A percentile compares a stretch with the other conserved stretches of the same genome.
Evolutionary conservation across 768 basidiomycete genomes (phyloP).

Genomic region (Botryobasidium botryosum): DNA sequence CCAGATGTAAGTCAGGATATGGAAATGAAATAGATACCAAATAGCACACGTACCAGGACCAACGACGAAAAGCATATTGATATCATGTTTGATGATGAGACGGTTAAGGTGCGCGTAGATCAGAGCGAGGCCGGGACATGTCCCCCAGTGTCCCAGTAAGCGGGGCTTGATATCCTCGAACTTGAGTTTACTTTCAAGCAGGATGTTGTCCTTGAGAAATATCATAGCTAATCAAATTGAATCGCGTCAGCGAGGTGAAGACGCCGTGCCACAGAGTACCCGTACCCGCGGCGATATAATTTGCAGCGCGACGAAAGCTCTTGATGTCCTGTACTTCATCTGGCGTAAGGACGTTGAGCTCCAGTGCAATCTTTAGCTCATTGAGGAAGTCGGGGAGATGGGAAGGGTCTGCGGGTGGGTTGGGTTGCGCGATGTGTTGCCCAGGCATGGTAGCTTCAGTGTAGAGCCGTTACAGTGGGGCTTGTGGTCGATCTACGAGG

Average conservation of each 20-base stretch:
- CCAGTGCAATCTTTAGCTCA: no score
- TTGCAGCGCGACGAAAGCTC: conserved; percentile 18
- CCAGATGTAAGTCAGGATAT: background rate
- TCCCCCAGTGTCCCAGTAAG: conserved; percentile 73
- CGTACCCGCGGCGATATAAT: conserved; percentile 16
- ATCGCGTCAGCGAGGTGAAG: conserved; percentile 1
- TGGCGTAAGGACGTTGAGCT: no score
- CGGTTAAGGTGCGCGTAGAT: conserved; percentile 48
- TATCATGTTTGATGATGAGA: conserved; percentile 25
- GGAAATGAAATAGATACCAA: background rate
- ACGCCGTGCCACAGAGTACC: background rate
- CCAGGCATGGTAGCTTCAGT: no score
- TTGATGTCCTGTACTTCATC: no score
- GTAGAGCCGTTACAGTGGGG: no score
- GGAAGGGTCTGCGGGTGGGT: no score
- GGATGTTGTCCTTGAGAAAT: conserved; percentile 56
- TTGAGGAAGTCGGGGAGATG: no score
- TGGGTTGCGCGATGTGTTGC: no score
- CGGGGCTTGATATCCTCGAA: conserved; percentile 63
- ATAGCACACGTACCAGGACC: conserved; percentile 39
- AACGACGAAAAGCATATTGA: conserved; percentile 59
- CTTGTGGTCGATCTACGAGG: no score
- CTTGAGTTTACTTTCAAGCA: conserved; percentile 43
- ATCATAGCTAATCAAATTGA: conserved; percentile 48
- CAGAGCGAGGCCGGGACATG: conserved; percentile 50